Conservation (phyloP, 331 rosid genomes). For the Arachis monticola region DNA sequence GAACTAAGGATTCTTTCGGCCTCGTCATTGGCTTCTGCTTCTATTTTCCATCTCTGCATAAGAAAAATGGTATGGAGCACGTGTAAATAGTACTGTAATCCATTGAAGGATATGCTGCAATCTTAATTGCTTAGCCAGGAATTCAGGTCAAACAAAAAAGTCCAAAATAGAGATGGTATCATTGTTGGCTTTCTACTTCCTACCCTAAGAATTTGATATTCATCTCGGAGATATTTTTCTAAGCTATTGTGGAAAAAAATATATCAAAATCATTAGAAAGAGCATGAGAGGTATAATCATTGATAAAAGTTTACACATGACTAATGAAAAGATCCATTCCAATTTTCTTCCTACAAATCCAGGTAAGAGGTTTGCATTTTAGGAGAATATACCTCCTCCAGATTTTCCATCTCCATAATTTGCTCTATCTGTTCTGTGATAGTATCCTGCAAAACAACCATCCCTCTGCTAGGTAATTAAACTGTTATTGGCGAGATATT, state of each 20-base stretch:
- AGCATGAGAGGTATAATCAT: background rate
- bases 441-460: slow-evolving; percentile 67
- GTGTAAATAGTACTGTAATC: background rate
- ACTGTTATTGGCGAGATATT: slow-evolving; percentile 31
- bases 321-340: too few relatives aligned
- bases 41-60: slow-evolving; percentile 76
- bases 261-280: background rate
- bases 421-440: slow-evolving; percentile 87
- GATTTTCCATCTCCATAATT: slow-evolving; percentile 93
- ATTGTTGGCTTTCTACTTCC: slow-evolving; percentile 15
- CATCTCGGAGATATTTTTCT: slow-evolving; percentile 26
- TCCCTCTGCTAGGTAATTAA: slow-evolving; percentile 25
- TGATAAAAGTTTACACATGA: background rate
- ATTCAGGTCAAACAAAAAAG: slow-evolving; percentile 16
- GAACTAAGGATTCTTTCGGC: slow-evolving; percentile 89
- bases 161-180: slow-evolving; percentile 4
- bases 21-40: slow-evolving; percentile 90
- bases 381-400: slow-evolving; percentile 74
- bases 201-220: slow-evolving; percentile 3
- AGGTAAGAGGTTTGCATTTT: slow-evolving; percentile 25
- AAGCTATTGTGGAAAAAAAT: background rate
- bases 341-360: background rate
- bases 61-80: background rate
- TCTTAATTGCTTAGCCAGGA: too few relatives aligned
- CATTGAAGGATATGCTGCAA: too few relatives aligned